These are phyloP conservation scores for Ceratocystiopsis sp. DNA, from an alignment of 2,329 filamentous ascomycete genomes.

Conservation along the genomic window DNA sequence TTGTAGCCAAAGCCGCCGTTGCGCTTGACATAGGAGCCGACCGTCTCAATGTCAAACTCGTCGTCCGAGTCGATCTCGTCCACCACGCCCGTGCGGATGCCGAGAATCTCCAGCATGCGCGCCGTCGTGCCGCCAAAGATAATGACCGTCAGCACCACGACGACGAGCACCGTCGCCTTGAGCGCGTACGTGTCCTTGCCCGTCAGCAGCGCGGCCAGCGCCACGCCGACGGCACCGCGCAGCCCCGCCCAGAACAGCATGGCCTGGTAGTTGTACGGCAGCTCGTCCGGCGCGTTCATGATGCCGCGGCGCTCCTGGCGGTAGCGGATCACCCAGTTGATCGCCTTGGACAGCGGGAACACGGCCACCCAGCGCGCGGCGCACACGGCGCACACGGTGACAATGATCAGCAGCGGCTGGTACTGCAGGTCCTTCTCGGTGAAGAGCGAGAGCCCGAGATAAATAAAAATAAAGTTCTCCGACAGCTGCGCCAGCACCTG, in stretches of 20 bases:
- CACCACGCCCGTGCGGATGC: slow-evolving; percentile 90
- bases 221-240: slow-evolving; percentile 88
- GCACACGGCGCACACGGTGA: slow-evolving; percentile 83
- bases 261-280: slow-evolving; percentile 91
- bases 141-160: slow-evolving; percentile 93
- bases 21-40: slow-evolving; percentile 65
- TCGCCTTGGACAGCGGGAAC: slow-evolving; percentile 74
- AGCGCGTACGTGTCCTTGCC: slow-evolving; percentile 70
- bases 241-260: slow-evolving; percentile 99
- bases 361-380: slow-evolving; percentile 85
- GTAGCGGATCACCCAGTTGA: slow-evolving; percentile 88
- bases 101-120: slow-evolving; percentile 90
- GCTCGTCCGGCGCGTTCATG: slow-evolving; percentile 61
- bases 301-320: slow-evolving; percentile 57
- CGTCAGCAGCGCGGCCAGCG: slow-evolving; percentile 71
- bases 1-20: slow-evolving; percentile 64
- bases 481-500: slow-evolving; percentile 87
- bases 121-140: slow-evolving; percentile 97
- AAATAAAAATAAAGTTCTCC: slow-evolving; percentile 99
- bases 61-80: slow-evolving; percentile 97
- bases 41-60: slow-evolving; percentile 86
- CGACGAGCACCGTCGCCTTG: slow-evolving; percentile 88
- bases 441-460: slow-evolving; percentile 85
- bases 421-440: slow-evolving; percentile 78
- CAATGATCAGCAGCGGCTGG: slow-evolving; percentile 87